Percentiles rank a stretch among this genome's conserved stretches.
Conservation (phyloP, 2,329 filamentous ascomycete species). For the Fulvia fulva region DNA sequence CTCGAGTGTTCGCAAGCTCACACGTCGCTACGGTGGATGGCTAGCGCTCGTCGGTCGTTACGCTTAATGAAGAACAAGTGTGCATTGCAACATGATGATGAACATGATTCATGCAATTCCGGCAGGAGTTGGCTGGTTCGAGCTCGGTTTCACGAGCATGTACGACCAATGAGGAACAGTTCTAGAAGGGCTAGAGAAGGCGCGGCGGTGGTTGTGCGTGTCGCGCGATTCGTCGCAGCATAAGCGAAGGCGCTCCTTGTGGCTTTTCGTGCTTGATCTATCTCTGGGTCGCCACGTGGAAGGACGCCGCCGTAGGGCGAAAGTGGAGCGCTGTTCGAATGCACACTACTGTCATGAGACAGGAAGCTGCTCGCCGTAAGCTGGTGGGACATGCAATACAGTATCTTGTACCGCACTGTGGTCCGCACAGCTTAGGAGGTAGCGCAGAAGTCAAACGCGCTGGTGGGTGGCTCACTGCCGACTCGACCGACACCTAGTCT, state of each 20-base stretch:
- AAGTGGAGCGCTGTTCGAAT: background rate
- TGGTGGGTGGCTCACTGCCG: no score
- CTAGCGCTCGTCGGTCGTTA: no score
- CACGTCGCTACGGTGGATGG: no score
- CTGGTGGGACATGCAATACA: background rate
- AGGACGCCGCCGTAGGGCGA: background rate
- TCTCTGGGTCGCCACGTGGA: background rate
- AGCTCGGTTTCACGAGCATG: background rate
- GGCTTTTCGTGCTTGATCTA: background rate
- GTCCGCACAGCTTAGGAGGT: no score
- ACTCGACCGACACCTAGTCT: no score
- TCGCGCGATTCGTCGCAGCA: background rate
- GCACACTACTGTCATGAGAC: background rate
- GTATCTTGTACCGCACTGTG: background rate
- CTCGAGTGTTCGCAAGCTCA: no score
- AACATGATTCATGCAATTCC: background rate
- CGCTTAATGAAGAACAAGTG: no score
- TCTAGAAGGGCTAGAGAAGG: background rate
- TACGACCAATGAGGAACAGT: background rate
- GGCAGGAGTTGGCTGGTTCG: background rate
- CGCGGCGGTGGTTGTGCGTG: background rate
- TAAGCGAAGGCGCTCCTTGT: background rate
- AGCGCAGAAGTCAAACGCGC: background rate
- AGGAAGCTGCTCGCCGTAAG: background rate
- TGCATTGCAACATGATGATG: background rate